Base-by-base conservation (phyloP, 352 stramenopile genomes). In the Pythium guiyangense region DNA sequence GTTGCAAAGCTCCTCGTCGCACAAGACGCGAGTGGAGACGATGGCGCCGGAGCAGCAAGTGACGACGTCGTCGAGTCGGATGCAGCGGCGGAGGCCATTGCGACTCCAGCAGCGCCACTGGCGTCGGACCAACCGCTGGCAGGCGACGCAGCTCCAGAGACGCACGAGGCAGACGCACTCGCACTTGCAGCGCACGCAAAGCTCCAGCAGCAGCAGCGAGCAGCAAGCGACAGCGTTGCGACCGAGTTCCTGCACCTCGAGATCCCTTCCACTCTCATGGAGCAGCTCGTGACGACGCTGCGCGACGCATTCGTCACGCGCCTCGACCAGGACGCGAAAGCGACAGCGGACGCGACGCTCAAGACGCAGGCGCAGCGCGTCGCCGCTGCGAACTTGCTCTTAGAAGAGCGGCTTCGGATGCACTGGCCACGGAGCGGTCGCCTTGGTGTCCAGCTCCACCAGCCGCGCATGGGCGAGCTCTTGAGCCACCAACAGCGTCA, bases 381-480 rank as follows among this genome's bases (percentile, higher is more conserved):
- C 12, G 59, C 71, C 4, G 64, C 62, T 3, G 72, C 63, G 6
- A 69, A 71, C 6, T 52, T 74, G 25, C 45, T 88, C 9, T 72
- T 97, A 0, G 88, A 97, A 56, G 89, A 97, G 63, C 70, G 77
- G 31, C 63, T 97, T 25, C 76, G 90, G 4, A 79, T 86, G 71
- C 90, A 97, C 62, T 97, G 90, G 88, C 90, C 90, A 3, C 77
- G 86, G 14, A 90, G 77, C 54, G 85, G 86, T 5, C 71, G 84
- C 27, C 64, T 90, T 20, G 84, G 96, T 51, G 88, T 97, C 26
- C 85, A 95, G 49, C 85, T 86, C 44, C 86, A 86, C 52, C 79
- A 96, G 49, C 88, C 90, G 29, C 82, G 90, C 22, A 79, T 94
- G 49, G 70, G 84, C 4, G 90, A 97, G 42, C 68, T 97, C 25